phyloP scores from a whole-genome alignment of 148 eudicot genomes.

The Amaranthus palmeri region DNA sequence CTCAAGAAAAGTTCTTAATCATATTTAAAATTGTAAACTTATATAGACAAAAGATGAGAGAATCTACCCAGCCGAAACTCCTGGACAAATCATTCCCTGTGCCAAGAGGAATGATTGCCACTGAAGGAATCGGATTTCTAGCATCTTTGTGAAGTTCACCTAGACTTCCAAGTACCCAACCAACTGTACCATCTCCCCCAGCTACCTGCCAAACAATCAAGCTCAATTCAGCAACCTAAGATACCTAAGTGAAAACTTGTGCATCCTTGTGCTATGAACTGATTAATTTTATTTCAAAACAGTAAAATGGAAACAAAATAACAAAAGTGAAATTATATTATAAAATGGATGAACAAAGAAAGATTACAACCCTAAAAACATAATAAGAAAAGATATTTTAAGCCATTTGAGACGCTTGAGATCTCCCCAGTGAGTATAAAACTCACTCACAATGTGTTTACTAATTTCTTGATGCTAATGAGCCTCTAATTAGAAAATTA shows the following conservation, averaged over 20 bases:
- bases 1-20: conserved; percentile 9
- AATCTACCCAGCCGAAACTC: conserved; percentile 91
- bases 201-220: conserved; percentile 59
- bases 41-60: conserved; percentile 11
- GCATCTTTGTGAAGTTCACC: conserved; percentile 80
- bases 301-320: too few relatives aligned
- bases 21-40: not conserved
- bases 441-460: too few relatives aligned
- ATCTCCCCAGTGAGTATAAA: too few relatives aligned
- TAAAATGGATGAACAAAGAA: too few relatives aligned
- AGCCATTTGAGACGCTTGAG: too few relatives aligned
- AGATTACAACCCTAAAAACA: too few relatives aligned
- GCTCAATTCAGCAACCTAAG: not conserved
- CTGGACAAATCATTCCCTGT: conserved; percentile 97
- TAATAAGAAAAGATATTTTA: too few relatives aligned
- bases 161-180: conserved; percentile 94
- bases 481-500: too few relatives aligned
- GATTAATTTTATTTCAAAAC: too few relatives aligned
- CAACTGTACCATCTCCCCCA: conserved; percentile 98
- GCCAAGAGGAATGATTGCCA: conserved; percentile 91
- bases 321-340: too few relatives aligned
- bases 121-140: conserved; percentile 79
- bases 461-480: too few relatives aligned
- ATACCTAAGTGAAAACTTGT: not conserved
- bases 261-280: not conserved